Evolutionary conservation across 1,139 yeast genomes (phyloP), one percentile per base, ranked within the genome.

Genomic region (Suhomyces yuchorum): DNA sequence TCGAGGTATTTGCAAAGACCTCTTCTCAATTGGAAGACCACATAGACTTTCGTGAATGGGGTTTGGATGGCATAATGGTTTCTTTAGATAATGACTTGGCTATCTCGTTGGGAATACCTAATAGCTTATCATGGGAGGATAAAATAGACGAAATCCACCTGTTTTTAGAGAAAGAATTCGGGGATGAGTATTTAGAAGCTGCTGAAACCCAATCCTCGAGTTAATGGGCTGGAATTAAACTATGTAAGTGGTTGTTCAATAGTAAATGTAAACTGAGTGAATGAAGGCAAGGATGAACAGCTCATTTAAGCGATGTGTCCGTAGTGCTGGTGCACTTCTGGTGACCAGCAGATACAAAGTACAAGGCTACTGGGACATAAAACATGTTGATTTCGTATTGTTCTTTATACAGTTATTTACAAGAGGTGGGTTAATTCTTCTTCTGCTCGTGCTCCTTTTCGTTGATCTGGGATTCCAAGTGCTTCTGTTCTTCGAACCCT

Each of bases 401-500:
- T 20, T 11, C 32, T 24, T 38, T 17, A 38, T 24, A 38, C 33
- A 38, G 8, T 7, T 37, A 38, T 39, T 28, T 39, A 30, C 42
- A 38, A 44, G 19, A 26, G 15, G 32, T 35, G 2, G 32, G 39
- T 17, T n/a, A 20, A 14, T 35, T 37, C 14, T 37, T 22, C 19
- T 22, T 23, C 20, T n/a, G 8, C 15, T 17, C 3, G 4, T n/a
- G n/a, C 20, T 47, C 46, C 23, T 37, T 18, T 20, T 32, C 28
- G 40, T 38, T 33, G 20, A 40, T 28, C 18, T 36, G 42, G 18
- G 24, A 8, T 14, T 35, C 41, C 37, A 44, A 23, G 8, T 40
- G 43, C 30, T 44, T 35, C 50, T 62, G 57, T 38, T 54, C 59
- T 42, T 61, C 56, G 48, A 75, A 75, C 2, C 78, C 80, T 44